Evolutionary conservation across 2,329 filamentous ascomycete species (phyloP).

Genomic region (Xylaria sp.): DNA sequence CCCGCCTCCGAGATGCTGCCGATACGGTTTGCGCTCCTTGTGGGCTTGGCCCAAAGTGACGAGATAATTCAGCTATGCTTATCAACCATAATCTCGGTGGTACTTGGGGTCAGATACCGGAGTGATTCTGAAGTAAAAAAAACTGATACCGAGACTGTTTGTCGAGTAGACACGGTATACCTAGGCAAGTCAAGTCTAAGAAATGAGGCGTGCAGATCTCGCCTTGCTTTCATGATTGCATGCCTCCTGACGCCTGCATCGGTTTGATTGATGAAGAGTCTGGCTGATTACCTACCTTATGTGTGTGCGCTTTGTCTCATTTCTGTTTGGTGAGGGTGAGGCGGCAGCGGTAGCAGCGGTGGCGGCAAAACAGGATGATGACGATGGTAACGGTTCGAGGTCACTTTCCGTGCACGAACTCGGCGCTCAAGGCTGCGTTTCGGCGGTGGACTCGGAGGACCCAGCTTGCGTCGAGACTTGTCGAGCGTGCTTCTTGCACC

Average conservation of each 20-base stretch:
- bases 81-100: slow-evolving; percentile 27
- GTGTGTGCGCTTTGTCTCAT: neutral
- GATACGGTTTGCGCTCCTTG: slow-evolving; percentile 6
- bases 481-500: slow-evolving; percentile 23
- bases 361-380: neutral
- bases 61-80: neutral
- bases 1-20: slow-evolving; percentile 30
- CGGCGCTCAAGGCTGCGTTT: slow-evolving; percentile 28
- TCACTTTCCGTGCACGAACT: slow-evolving; percentile 34
- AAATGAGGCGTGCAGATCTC: slow-evolving; percentile 31
- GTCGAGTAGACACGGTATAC: neutral
- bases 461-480: slow-evolving; percentile 35
- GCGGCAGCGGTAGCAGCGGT: neutral
- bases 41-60: neutral
- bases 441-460: slow-evolving; percentile 34
- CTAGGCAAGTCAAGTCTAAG: slow-evolving; percentile 1
- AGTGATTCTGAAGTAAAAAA: slow-evolving; percentile 39
- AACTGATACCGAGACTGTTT: slow-evolving; percentile 17
- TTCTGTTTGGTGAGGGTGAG: neutral
- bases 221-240: slow-evolving; percentile 32
- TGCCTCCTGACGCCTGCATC: slow-evolving; percentile 31
- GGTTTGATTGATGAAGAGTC: slow-evolving; percentile 17
- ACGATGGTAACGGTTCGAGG: slow-evolving; percentile 13
- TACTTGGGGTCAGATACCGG: slow-evolving; percentile 26
- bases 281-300: neutral